Evolutionary conservation across 2,329 filamentous ascomycete genomes (phyloP), one percentile per base, ranked within the genome.

Genomic region (Penicillium sclerotigenum): DNA sequence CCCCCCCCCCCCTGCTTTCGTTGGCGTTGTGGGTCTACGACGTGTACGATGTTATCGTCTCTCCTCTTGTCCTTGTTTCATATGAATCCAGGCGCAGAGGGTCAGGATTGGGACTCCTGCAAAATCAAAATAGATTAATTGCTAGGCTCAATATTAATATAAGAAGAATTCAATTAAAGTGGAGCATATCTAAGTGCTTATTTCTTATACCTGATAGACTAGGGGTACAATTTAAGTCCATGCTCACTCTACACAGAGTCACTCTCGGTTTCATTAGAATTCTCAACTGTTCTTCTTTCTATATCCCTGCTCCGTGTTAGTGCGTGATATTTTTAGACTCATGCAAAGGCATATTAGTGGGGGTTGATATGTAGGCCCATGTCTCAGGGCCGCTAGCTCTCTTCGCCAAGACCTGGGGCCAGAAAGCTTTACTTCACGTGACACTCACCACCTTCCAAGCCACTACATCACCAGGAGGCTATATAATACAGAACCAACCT

Each of bases 21-120:
- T 72, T 55, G 68, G 69, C 64, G 67, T 72, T 70, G 34, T 59
- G 62, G 63, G 50, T 55, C 67, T 54, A 70, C 61, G 68, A 71
- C 56, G 63, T 67, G 63, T 55, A 71, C 62, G 68, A 67, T 57
- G 45, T 59, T 60, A 61, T 63, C 58, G 58, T 62, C 57, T 64
- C 61, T 58, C 60, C 61, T 55, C 54, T 51, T 61, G 52, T 63
- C 54, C 53, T 62, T 60, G 60, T 63, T 62, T 59, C 57, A 63
- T 61, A 59, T 50, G 53, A 54, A 56, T 51, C 47, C 54, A 46
- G 49, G 56, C 53, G 57, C 59, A 61, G 37, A 55, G 53, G 60
- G 57, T 58, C 56, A 48, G 41, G 56, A 52, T 58, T 63, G 61
- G 59, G 52, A 55, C 46, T 53, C 41, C 58, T 60, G 62, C 58